Percentiles rank a stretch among this genome's conserved stretches.
Conservation (phyloP, 2,329 filamentous ascomycete species). For the Niveomyces coronatus region DNA sequence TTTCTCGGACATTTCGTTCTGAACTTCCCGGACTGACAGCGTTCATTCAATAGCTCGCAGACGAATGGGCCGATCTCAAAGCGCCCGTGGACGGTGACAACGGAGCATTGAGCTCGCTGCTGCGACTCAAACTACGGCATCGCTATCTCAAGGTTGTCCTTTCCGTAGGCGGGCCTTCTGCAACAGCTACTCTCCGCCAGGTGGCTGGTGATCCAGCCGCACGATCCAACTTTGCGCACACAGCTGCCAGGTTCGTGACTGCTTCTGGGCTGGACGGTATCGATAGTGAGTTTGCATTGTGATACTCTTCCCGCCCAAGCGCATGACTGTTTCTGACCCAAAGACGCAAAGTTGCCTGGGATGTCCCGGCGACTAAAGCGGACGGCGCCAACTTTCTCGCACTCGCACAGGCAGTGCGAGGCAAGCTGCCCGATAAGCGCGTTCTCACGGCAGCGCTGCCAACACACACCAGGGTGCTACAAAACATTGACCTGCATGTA, state of each 20-base stretch:
- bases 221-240: conserved; percentile 60
- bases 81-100: conserved; percentile 61
- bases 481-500: conserved; percentile 55
- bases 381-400: conserved; percentile 62
- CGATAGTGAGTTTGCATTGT: conserved; percentile 47
- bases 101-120: conserved; percentile 64
- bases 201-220: conserved; percentile 51
- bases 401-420: conserved; percentile 55
- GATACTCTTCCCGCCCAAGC: neutral
- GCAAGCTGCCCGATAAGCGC: conserved; percentile 55
- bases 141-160: conserved; percentile 64
- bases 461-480: conserved; percentile 53
- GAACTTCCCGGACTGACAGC: too few relatives aligned
- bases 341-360: conserved; percentile 60
- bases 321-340: neutral
- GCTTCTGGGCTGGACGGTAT: conserved; percentile 53
- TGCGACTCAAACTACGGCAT: conserved; percentile 60
- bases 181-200: conserved; percentile 54
- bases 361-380: conserved; percentile 56
- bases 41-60: too few relatives aligned
- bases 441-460: conserved; percentile 64
- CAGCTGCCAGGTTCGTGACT: conserved; percentile 56
- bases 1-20: neutral
- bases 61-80: conserved; percentile 66
- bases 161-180: conserved; percentile 61